These are phyloP conservation scores for Backusella macrospora DNA, from an alignment of 192 early-diverging fungal genomes.

Conservation along the genomic window DNA sequence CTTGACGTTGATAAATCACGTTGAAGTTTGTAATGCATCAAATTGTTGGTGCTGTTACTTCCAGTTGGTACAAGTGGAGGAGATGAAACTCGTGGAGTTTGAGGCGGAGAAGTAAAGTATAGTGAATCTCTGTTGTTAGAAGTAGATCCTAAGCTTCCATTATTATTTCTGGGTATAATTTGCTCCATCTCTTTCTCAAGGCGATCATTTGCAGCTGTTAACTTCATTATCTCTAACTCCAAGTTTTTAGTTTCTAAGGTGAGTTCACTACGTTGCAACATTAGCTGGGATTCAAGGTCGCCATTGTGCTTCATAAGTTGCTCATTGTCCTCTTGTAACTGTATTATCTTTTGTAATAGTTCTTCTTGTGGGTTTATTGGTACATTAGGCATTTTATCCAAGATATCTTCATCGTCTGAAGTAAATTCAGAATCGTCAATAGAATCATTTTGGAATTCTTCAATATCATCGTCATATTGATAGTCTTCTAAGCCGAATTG, in stretches of 20 bases:
- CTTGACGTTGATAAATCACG: conserved; percentile 20
- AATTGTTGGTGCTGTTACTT: conserved; percentile 4
- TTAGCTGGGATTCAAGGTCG: conserved; percentile 37
- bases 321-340: conserved; percentile 34
- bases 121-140: background rate
- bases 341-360: conserved; percentile 22
- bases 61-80: conserved; percentile 10
- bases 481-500: background rate
- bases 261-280: conserved; percentile 25
- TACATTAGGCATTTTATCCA: background rate
- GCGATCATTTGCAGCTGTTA: conserved; percentile 40
- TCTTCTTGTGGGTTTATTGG: conserved; percentile 14
- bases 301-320: conserved; percentile 31
- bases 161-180: conserved; percentile 30
- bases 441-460: background rate
- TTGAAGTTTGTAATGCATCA: conserved; percentile 23
- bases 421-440: background rate
- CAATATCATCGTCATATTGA: conserved; percentile 2
- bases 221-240: conserved; percentile 36
- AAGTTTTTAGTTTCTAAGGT: conserved; percentile 33
- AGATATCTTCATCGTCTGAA: conserved; percentile 14
- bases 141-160: background rate
- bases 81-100: conserved; percentile 24
- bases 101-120: conserved; percentile 25
- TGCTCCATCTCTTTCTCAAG: conserved; percentile 47